Evolutionary conservation across 306 rosid species (phyloP), one percentile per base, ranked within the genome.

Genomic region (Vachellia collinsii): DNA sequence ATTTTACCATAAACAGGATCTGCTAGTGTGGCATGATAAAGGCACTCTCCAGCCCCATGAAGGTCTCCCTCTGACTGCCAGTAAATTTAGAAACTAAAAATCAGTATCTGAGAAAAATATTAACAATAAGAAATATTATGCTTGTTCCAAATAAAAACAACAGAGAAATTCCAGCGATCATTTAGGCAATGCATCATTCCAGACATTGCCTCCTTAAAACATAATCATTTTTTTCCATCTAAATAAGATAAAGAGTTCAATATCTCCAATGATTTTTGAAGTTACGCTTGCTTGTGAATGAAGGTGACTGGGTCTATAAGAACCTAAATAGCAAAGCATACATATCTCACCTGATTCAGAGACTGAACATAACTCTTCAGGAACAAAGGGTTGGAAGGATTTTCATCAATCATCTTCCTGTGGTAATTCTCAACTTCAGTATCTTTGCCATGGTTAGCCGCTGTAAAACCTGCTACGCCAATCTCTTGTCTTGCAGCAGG

Each of bases 1-100:
- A 65, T 74, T 81, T 92, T 97, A 74, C 93, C 93, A 79, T 95
- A 93, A 78, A 79, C 80, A 68, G 99, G 97, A 83, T 89, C 90
- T n/a, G 92, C 92, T 54, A 83, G 78, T 37, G 93, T 85, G 46
- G 92, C 86, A 0, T 88, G 92, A 67, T 72, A 80, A 80, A 85
- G 85, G 85, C 88, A 94, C n/a, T 91, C 97, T 88, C 88, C 97
- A 13, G 99, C 94, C 76, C 85, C 93, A 51, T 77, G 72, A 77
- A 88, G 87, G 41, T 89, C 94, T 63, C 97, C 97, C 68, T 88
- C 90, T 22, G 91, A 84, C 99, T 95, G 84, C 83, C 85, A 85
- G 53, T 13, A 84, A 41, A 72, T 75, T 47, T 29, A 68, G 51
- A 82, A 36, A 73, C 42, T 12, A 50, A 17, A 22, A 44, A 51